Base-by-base conservation (phyloP, 306 rosid species). In the Sophora flavescens region DNA sequence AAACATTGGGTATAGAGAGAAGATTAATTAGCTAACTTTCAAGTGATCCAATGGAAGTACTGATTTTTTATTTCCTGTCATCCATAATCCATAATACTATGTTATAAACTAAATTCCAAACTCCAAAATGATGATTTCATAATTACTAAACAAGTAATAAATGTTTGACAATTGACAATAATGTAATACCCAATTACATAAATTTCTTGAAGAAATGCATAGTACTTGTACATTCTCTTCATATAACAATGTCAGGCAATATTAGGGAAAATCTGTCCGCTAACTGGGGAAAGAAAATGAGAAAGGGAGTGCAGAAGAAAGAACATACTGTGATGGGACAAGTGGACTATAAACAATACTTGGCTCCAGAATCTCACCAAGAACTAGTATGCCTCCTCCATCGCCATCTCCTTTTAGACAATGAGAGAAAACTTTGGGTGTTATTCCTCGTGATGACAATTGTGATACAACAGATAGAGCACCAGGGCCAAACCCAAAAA, bases 341-440 rank as follows among this genome's bases (percentile, higher is more conserved):
- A 95, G 97, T 10, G 98, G 98, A 83, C 91, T 92, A 81, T 92
- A 95, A 68, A 86, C 96, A 79, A 95, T 90, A 86, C 78, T 84
- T 72, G 97, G 97, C 90, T 92, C 97, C 91, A 90, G 70, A 83
- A 95, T 92, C 88, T 95, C 97, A 70, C 98, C 98, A 84, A 95
- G 97, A 90, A 95, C 97, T 78, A 92, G 84, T 70, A 95, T 88
- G 57, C 98, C 98, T 50, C 98, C 98, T 70, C 98, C 98, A 82
- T 81, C 83, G 48, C 87, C 93, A 47, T 88, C 97, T 81, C 97
- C 98, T 84, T 88, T 95, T 71, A 95, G 79, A 77, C 97, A 95
- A 82, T 95, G 97, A 32, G 98, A 95, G 89, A 95, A 95, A 68
- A 87, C 93, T 79, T 85, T 88, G 38, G 98, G 98, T 78, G 93